These are phyloP conservation scores for Salix arbutifolia DNA, from an alignment of 345 rosid species.

Conservation along the genomic window DNA sequence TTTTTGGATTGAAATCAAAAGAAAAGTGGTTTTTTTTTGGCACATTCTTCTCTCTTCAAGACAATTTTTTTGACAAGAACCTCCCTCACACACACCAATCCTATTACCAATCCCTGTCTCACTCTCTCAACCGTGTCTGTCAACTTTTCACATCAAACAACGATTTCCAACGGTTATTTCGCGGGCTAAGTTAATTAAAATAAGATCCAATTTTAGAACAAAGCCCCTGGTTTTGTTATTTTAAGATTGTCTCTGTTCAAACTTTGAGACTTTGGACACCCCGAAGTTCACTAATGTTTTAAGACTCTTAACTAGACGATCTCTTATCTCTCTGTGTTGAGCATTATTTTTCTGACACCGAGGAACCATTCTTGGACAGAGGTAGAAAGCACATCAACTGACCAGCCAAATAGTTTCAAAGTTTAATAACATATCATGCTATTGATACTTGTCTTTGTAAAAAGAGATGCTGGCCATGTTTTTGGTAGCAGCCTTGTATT, in stretches of 20 bases:
- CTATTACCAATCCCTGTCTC: background rate
- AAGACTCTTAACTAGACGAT: too few relatives aligned
- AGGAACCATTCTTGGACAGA: too few relatives aligned
- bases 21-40: conserved; percentile 7
- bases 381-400: too few relatives aligned
- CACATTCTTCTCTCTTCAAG: background rate
- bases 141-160: background rate
- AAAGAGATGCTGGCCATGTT: background rate
- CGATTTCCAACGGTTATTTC: background rate
- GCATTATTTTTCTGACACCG: too few relatives aligned
- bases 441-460: too few relatives aligned
- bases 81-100: background rate
- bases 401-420: too few relatives aligned
- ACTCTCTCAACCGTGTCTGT: background rate
- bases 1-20: conserved; percentile 15
- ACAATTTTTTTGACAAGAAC: background rate
- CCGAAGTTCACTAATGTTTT: too few relatives aligned
- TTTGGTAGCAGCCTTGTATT: background rate
- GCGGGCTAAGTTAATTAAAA: background rate
- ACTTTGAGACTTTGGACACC: background rate
- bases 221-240: background rate
- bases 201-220: background rate
- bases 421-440: too few relatives aligned
- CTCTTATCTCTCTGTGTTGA: too few relatives aligned
- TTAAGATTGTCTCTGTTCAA: background rate